Evolutionary conservation across 176 grass and related monocot genomes (phyloP), one percentile per base, ranked within the genome.

Genomic region (Bolboschoenus planiculmis): DNA sequence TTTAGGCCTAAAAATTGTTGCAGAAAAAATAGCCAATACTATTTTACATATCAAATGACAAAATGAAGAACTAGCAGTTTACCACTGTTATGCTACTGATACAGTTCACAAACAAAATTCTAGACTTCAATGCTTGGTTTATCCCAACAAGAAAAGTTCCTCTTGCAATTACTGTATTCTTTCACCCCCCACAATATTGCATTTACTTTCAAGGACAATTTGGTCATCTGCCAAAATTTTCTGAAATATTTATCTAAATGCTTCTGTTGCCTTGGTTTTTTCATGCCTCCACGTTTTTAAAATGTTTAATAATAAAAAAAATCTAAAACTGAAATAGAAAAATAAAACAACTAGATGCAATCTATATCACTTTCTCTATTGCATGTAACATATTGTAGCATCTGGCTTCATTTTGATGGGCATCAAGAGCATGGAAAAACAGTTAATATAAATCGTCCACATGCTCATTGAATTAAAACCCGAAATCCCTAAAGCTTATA

Each of bases 231-330:
- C 21, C 21, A 42, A 50, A 48, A 15, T 50, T 75, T 75, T 75
- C 68, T 74, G 40, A 75, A 50, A 29, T 75, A 48, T 27, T 29
- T 74, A 48, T 75, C 70, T 16, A 48, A 10, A 36, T 4, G 42
- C 42, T 75, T 75, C 42, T 16, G 3, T 0, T 46, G 21, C 40
- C 37, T 47, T 16, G 42, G 40, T 27, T 74, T 42, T n/a, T 74
- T 74, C 70, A 75, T 27, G 42, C 39, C 40, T 44, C 8, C 40
- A 47, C 14, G 1, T 73, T 73, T 72, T 46, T 40, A 4, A 31
- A 68, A 26, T 73, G 68, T 73, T 73, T 73, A 23, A 46, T 73
- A 46, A 75, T 48, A 15, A 75, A 50, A 48, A 31, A n/a, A n/a
- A n/a, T n/a, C 43, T 21, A 50, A 50, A 29, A 75, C 21, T 48